Base-by-base conservation (phyloP, 1,139 yeast genomes). In the Oligophagozyma castellii region DNA sequence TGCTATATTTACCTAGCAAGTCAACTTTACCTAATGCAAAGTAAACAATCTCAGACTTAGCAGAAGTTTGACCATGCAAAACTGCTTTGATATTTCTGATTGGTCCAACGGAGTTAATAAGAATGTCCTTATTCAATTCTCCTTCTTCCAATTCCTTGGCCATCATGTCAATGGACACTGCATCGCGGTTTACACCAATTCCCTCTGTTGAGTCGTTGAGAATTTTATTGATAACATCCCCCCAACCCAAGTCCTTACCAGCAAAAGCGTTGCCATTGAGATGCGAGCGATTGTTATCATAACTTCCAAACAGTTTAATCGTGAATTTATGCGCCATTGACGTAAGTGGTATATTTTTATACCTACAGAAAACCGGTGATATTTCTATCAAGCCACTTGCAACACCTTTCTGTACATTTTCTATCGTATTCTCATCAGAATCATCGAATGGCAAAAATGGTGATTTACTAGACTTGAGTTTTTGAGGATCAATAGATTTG, bases 301-400 rank as follows among this genome's bases (percentile, higher is more conserved):
- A 6, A 12, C 14, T 5, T 12, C 27, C 3, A 48, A 67, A 83
- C 47, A 83, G 58, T 44, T 76, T 72, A 39, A 83, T 70, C 4
- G 70, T 64, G 50, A 81, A 79, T 37, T 73, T 78, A 48, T 75
- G 83, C 0, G 81, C 59, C 49, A 73, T 70, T 32, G 86, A 73
- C 22, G 42, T 44, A 12, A 64, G 55, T 32, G 71, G 58, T 20
- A 74, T 65, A 23, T 79, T 81, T 34, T 67, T 69, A 38, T 69
- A 70, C 39, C 69, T 64, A 14, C 83, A 68, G 47, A 83, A 80
- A 24, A 81, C 68, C 43, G 93, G 67, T 5, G 93, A 72, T 32
- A 83, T 74, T 55, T 83, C 93, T 24, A 86, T 71, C 12, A 78
- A 92, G 52, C 95, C 95, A 3, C 86, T 86, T 24, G 92, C 93